These are phyloP conservation scores for Alternaria brassicicola DNA, from an alignment of 2,329 filamentous ascomycete species.

Conservation along the genomic window DNA sequence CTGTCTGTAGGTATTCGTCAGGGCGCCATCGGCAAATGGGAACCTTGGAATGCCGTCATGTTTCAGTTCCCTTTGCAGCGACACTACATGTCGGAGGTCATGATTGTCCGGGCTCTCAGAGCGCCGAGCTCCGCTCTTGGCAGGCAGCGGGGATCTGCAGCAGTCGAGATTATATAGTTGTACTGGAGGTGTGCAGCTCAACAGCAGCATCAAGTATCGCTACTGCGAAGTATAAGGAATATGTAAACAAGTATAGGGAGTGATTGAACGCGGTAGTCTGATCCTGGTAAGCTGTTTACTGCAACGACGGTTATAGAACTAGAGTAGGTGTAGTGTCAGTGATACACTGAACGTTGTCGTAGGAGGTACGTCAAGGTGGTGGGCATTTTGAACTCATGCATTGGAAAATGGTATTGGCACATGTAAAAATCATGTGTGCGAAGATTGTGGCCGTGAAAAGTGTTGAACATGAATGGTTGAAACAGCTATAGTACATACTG, in stretches of 20 bases:
- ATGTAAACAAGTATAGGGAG: neutral
- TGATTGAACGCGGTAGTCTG: neutral
- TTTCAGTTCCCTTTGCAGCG: neutral
- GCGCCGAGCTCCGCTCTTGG: neutral
- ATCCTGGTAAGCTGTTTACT: neutral
- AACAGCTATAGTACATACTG: slow-evolving; percentile 4
- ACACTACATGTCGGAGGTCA: neutral
- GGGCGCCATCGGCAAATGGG: neutral
- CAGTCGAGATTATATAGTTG: neutral
- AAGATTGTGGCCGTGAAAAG: neutral
- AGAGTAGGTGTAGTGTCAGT: neutral
- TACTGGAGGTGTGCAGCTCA: neutral
- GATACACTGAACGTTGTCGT: neutral
- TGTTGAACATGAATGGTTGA: neutral
- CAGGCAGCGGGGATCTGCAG: neutral
- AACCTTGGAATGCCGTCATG: neutral
- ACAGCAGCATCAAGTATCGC: neutral
- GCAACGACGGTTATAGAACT: too few species aligned
- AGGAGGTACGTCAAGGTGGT: neutral
- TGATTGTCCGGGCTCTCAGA: neutral
- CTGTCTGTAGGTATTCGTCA: neutral
- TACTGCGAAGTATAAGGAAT: neutral
- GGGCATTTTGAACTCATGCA: neutral
- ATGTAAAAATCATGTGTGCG: neutral
- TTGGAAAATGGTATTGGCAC: neutral